Percentiles rank a stretch among this genome's conserved stretches.
Evolutionary conservation across 2,329 filamentous ascomycete species (phyloP).

Genomic region (Ascochyta clinopodiicola): DNA sequence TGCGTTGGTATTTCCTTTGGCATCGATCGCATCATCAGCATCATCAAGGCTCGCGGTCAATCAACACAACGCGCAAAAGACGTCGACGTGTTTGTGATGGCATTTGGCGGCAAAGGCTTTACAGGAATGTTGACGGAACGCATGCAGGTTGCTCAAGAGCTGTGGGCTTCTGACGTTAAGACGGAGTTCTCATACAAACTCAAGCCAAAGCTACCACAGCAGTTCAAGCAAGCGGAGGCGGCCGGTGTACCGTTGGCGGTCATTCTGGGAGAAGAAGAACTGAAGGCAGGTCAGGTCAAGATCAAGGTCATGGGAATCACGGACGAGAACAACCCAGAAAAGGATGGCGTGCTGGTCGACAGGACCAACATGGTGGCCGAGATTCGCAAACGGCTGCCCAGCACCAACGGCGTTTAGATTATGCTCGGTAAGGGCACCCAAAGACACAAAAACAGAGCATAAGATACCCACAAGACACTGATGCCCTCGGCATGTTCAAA

Average conservation of each 20-base stretch:
- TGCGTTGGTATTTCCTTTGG: slow-evolving; percentile 92
- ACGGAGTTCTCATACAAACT: slow-evolving; percentile 89
- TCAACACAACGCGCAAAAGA: slow-evolving; percentile 71
- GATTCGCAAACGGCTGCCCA: slow-evolving; percentile 61
- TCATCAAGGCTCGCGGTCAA: slow-evolving; percentile 79
- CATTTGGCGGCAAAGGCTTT: slow-evolving; percentile 86
- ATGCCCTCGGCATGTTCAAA: slow-evolving; percentile 11
- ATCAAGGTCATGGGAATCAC: slow-evolving; percentile 82
- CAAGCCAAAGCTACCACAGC: slow-evolving; percentile 85
- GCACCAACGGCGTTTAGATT: slow-evolving; percentile 18
- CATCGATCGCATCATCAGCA: slow-evolving; percentile 93
- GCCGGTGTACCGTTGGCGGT: slow-evolving; percentile 83
- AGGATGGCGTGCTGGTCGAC: slow-evolving; percentile 80
- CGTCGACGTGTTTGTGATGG: slow-evolving; percentile 94
- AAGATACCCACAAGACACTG: slow-evolving; percentile 26
- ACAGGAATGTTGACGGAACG: slow-evolving; percentile 81
- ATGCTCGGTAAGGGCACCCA: background rate
- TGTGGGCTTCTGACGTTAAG: slow-evolving; percentile 91
- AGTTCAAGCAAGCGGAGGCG: slow-evolving; percentile 89
- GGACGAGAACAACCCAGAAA: slow-evolving; percentile 82
- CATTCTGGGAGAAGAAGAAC: slow-evolving; percentile 89
- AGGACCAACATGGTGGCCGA: slow-evolving; percentile 68
- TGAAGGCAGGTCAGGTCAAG: slow-evolving; percentile 81
- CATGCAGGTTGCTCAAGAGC: slow-evolving; percentile 75
- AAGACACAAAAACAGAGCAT: slow-evolving; percentile 11